phyloP scores from a whole-genome alignment of 2,329 filamentous ascomycete species.

The Xylariomycetidae sp. region DNA sequence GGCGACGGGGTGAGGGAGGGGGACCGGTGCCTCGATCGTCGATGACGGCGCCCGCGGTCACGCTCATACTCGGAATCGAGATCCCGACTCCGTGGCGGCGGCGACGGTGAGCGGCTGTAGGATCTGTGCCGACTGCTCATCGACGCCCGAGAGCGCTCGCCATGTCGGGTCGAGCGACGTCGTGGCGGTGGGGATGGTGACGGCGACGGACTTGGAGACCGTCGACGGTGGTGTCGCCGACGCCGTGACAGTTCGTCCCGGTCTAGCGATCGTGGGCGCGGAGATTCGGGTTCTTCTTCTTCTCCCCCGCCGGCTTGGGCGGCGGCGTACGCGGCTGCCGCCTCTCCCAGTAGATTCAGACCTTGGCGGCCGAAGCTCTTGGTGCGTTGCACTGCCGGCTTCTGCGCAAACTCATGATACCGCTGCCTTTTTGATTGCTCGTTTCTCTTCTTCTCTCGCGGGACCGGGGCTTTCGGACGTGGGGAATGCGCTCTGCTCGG shows the following conservation, averaged over 20 bases:
- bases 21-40: constrained; percentile 11
- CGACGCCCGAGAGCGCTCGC: constrained; percentile 5
- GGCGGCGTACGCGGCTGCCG: constrained; percentile 24
- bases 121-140: background rate
- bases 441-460: constrained; percentile 2
- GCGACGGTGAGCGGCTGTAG: constrained; percentile 9
- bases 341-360: constrained; percentile 21
- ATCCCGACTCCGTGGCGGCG: constrained; percentile 9
- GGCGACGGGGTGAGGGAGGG: constrained; percentile 13
- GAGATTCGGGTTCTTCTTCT: background rate
- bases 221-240: constrained; percentile 12
- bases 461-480: background rate
- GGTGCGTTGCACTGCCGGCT: constrained; percentile 19
- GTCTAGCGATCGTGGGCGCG: constrained; percentile 14
- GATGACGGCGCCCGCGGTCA: constrained; percentile 15
- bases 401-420: constrained; percentile 14
- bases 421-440: constrained; percentile 9
- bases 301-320: constrained; percentile 12
- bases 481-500: constrained; percentile 10
- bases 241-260: constrained; percentile 11
- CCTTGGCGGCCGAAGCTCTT: constrained; percentile 22
- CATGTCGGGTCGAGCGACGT: constrained; percentile 12
- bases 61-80: constrained; percentile 13
- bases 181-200: constrained; percentile 16
- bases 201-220: constrained; percentile 18